Conservation (phyloP, 495 filamentous ascomycete genomes). For the Lindgomyces ingoldianus region DNA sequence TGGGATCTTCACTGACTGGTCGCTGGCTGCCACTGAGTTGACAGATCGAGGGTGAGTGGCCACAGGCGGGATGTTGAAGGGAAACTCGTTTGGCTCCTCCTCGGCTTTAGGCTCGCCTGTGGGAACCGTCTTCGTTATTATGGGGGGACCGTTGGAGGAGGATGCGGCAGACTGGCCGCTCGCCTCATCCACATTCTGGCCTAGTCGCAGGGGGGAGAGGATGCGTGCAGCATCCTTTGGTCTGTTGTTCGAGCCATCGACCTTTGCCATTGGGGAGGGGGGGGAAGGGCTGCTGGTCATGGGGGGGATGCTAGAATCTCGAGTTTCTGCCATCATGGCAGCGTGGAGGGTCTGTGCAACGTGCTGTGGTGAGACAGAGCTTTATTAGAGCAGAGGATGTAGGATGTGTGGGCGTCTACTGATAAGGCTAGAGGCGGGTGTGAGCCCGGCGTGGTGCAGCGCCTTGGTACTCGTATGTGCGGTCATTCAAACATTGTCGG, state of each 20-base stretch:
- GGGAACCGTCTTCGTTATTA: conserved; percentile 12
- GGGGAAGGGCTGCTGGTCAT: conserved; percentile 28
- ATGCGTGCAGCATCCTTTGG: conserved; percentile 17
- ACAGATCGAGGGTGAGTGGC: neutral
- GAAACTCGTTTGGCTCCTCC: conserved; percentile 34
- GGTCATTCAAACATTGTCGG: neutral
- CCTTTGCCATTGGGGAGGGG: conserved; percentile 22
- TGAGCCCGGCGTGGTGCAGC: neutral
- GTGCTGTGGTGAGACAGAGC: neutral
- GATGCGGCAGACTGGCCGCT: neutral
- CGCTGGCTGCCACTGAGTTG: conserved; percentile 3
- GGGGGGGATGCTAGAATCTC: conserved; percentile 30
- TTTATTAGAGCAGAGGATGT: neutral
- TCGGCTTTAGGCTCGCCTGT: conserved; percentile 8
- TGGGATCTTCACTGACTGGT: neutral
- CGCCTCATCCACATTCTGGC: conserved; percentile 15
- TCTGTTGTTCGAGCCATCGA: conserved; percentile 13
- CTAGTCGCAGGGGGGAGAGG: conserved; percentile 22
- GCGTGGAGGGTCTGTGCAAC: neutral
- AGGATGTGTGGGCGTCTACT: neutral
- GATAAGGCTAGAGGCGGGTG: neutral
- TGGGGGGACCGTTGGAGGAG: conserved; percentile 11
- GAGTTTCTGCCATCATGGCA: conserved; percentile 24
- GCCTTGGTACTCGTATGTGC: neutral
- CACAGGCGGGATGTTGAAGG: conserved; percentile 22